A percentile compares a stretch with the other conserved stretches of the same genome.
These are phyloP conservation scores for Arabidopsis arenosa DNA, from an alignment of 345 rosid genomes.

Conservation along the genomic window DNA sequence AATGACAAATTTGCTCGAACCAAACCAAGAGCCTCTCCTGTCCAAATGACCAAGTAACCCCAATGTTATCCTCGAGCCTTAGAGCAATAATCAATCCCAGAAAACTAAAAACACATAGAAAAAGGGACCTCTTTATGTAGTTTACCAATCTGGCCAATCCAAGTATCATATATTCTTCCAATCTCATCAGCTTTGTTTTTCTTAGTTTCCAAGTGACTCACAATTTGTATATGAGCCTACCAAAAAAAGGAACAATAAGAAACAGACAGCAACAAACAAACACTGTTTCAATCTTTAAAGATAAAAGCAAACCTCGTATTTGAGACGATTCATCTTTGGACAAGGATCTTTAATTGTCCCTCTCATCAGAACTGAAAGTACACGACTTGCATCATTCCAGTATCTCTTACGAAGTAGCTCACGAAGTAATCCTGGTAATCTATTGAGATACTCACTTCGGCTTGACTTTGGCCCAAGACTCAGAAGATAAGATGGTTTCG, in stretches of 20 bases:
- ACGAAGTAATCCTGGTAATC: slow-evolving; percentile 49
- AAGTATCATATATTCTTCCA: slow-evolving; percentile 59
- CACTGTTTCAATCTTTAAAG: not conserved
- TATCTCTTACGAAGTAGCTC: slow-evolving; percentile 58
- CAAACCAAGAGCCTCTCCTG: slow-evolving; percentile 68
- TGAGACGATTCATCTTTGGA: slow-evolving; percentile 60
- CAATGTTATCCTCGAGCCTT: slow-evolving; percentile 15
- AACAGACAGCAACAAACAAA: not conserved
- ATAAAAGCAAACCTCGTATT: slow-evolving; percentile 53
- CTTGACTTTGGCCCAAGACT: slow-evolving; percentile 39
- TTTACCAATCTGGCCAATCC: slow-evolving; percentile 69
- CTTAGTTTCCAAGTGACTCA: slow-evolving; percentile 50
- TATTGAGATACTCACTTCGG: slow-evolving; percentile 52
- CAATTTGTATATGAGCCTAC: slow-evolving; percentile 70
- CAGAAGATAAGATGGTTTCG: slow-evolving; percentile 63
- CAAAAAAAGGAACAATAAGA: not conserved
- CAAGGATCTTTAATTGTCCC: slow-evolving; percentile 56
- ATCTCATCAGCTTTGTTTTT: slow-evolving; percentile 45
- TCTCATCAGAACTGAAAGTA: slow-evolving; percentile 61
- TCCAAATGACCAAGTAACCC: slow-evolving; percentile 27
- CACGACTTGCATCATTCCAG: slow-evolving; percentile 75
- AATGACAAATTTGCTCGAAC: slow-evolving; percentile 69
- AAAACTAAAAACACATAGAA: too few relatives aligned
- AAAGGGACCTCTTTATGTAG: slow-evolving; percentile 55
- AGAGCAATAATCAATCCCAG: slow-evolving; percentile 5